Evolutionary conservation across 2,329 filamentous ascomycete genomes (phyloP).

Genomic region (Thelonectria rubi): DNA sequence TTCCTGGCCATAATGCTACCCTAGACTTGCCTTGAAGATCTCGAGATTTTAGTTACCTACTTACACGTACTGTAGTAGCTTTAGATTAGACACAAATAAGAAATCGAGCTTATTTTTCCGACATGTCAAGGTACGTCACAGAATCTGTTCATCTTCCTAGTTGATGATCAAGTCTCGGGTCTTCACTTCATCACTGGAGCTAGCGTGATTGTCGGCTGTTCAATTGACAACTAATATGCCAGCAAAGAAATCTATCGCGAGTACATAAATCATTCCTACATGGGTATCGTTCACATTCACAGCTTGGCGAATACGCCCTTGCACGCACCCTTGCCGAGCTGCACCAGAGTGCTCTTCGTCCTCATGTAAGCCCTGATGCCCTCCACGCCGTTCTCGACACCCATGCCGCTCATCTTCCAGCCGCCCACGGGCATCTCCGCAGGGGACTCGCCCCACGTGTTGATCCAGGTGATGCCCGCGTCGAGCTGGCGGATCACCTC

Average conservation of each 20-base stretch:
- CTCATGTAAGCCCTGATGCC: conserved; percentile 84
- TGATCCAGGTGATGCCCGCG: conserved; percentile 91
- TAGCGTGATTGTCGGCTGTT: neutral
- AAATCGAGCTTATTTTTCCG: too few relatives aligned
- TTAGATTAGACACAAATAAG: too few relatives aligned
- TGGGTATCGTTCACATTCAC: conserved; percentile 46
- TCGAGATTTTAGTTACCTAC: neutral
- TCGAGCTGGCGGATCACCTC: conserved; percentile 75
- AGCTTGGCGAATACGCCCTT: conserved; percentile 74
- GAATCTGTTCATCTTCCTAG: too few relatives aligned
- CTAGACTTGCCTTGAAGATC: neutral
- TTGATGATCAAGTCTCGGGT: too few relatives aligned
- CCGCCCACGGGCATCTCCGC: conserved; percentile 93
- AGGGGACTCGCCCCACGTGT: conserved; percentile 91
- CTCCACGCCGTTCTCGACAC: conserved; percentile 84
- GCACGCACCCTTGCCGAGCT: conserved; percentile 75
- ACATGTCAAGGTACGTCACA: too few relatives aligned
- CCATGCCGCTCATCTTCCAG: conserved; percentile 90
- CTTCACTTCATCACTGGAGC: too few relatives aligned
- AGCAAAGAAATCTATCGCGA: conserved; percentile 8
- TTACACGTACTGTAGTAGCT: too few relatives aligned
- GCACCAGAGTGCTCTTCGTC: conserved; percentile 89
- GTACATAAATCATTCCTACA: conserved; percentile 12
- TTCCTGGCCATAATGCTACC: neutral
- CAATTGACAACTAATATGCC: neutral